A percentile compares a stretch with the other conserved stretches of the same genome.
phyloP scores from a whole-genome alignment of 106 monocot species.

The Gastrodia elata region DNA sequence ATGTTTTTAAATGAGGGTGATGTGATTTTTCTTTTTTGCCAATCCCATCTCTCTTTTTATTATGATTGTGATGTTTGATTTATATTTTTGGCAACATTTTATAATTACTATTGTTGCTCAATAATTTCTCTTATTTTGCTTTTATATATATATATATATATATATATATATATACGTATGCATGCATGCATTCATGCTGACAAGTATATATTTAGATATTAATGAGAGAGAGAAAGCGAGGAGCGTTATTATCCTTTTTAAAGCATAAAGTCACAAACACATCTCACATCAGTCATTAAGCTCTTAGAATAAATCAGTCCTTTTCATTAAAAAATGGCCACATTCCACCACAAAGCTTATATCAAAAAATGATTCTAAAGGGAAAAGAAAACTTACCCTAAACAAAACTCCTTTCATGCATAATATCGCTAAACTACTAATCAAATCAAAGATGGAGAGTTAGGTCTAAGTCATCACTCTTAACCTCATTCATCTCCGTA shows the following conservation, averaged over 20 bases:
- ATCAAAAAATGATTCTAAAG: background rate
- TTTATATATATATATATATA: too few relatives aligned
- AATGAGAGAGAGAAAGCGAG: too few relatives aligned
- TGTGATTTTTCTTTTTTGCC: too few relatives aligned
- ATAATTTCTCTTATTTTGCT: too few relatives aligned
- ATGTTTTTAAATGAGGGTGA: too few relatives aligned
- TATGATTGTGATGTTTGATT: too few relatives aligned
- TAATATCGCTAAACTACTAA: background rate
- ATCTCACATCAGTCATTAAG: background rate
- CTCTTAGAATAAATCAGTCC: too few relatives aligned
- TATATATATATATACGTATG: background rate
- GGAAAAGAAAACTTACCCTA: background rate
- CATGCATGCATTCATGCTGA: background rate
- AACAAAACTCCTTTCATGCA: background rate
- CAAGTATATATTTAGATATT: background rate
- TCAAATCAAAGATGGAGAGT: conserved; percentile 5
- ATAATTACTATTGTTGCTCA: too few relatives aligned
- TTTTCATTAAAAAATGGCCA: too few relatives aligned
- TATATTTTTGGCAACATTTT: too few relatives aligned
- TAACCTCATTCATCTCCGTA: background rate
- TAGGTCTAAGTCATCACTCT: conserved; percentile 2
- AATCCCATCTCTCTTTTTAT: too few relatives aligned
- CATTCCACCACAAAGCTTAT: background rate
- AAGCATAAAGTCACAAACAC: background rate
- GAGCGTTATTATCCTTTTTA: background rate